Evolutionary conservation across 2,329 filamentous ascomycete genomes (phyloP), one percentile per base, ranked within the genome.

Genomic region (Fusarium pseudocircinatum): DNA sequence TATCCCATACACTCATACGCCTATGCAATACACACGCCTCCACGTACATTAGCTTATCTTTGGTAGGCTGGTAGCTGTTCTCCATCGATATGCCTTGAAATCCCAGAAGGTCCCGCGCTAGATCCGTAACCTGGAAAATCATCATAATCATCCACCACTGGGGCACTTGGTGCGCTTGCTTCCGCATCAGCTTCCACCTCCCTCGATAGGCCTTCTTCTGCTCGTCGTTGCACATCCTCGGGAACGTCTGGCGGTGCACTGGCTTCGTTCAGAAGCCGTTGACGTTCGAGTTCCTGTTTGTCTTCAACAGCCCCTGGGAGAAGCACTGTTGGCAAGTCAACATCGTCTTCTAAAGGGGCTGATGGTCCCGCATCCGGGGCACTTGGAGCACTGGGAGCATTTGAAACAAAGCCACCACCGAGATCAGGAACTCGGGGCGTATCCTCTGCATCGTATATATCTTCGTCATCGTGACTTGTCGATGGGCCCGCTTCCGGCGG

Each of bases 201-300:
- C 66, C 74, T 78, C 10, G 80, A 80, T 7, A 80, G 71, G 8
- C 78, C 74, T 36, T 77, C 79, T 15, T 77, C 77, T 44, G 77
- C 79, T 53, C 78, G 79, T 36, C 80, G 76, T 26, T 86, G 84
- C 67, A 84, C 85, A 71, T 90, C 88, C 10, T 87, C 85, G 0
- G 87, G 87, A 49, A 90, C 87, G 16, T 87, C 85, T 7, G 87
- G 87, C 9, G 92, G 92, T 14, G 89, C 88, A 79, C 91, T 93
- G 13, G 89, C 89, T 76, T 92, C 87, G 58, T 86, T 84, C 67
- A 93, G 84, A n/a, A 94, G 81, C 42, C 91, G 85, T 63, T 84
- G 87, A 26, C 91, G 86, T 79, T 95, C 93, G 12, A 94, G 84
- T 79, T 97, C 94, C 75, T 92, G 90, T 80, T 97, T 96, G 80